Evolutionary conservation across 192 early-diverging fungal genomes (phyloP), one percentile per base, ranked within the genome.

Genomic region (Bifiguratus adelaidae): DNA sequence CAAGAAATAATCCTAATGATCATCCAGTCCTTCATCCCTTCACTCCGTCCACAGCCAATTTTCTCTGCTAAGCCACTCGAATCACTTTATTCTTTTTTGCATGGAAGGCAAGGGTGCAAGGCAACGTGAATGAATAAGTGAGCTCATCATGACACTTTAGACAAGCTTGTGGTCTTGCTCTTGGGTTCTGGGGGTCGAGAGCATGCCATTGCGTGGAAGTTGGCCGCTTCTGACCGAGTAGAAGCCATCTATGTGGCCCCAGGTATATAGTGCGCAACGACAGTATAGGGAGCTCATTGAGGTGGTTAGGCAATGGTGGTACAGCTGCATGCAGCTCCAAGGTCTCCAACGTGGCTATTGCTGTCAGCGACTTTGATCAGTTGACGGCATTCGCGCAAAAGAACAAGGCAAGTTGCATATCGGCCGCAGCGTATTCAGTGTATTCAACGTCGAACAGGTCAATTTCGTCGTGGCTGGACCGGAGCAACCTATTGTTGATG

Each of bases 171-270:
- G 37, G 76, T 99, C 21, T 74, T 99, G 45, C 63, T 99, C 32
- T 70, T 99, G 53, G 96, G 96, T 54, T 69, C 82, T 52, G 96
- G 96, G 44, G 96, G 96, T 19, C 83, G 96, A 45, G 96, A 99
- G 62, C 91, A 99, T 53, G 91, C 96, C 35, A 78, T 99, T 50
- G 91, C 86, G 18, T 89, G 89, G 89, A 81, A 81, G 33, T 71
- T 99, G 12, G 76, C 87, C 35, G 80, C 89, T 66, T 86, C 84
- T 19, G 50, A 71, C 15, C 62, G 52, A 48, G 90, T 99, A 26
- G 65, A 70, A 41, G 78, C 73, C 55, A 78, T 99, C 52, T 97
- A 76, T 71, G 91, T 96, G 19, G 89, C 91, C 21, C 94, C 94
- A 38, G 89, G 89, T 91, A 66, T 44, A 62, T 30, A n/a, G n/a